Percentiles rank a stretch among this genome's conserved stretches.
Conservation (phyloP, 2,329 filamentous ascomycete genomes). For the Polytolypa hystricis region DNA sequence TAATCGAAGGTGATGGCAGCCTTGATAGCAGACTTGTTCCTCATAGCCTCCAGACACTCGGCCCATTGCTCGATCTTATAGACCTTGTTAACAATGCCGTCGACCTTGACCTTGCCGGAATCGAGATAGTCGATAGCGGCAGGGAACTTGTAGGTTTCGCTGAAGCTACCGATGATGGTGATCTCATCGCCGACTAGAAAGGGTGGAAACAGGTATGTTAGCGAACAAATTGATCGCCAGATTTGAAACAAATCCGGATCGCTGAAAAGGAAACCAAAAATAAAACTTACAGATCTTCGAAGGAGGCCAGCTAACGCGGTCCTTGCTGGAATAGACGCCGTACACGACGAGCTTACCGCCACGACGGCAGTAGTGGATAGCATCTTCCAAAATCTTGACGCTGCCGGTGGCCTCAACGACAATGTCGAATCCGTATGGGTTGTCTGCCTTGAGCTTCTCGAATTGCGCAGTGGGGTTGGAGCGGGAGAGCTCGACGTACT, state of each 20-base stretch:
- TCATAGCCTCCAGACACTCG: conserved; percentile 59
- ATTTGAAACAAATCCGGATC: neutral
- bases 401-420: conserved; percentile 62
- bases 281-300: conserved; percentile 54
- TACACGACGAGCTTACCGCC: conserved; percentile 64
- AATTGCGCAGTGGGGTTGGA: conserved; percentile 48
- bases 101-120: conserved; percentile 36
- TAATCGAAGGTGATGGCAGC: conserved; percentile 61
- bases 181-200: conserved; percentile 48
- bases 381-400: conserved; percentile 56
- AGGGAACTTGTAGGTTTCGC: conserved; percentile 62
- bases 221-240: conserved; percentile 2
- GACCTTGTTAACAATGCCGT: conserved; percentile 61
- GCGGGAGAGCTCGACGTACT: conserved; percentile 37
- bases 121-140: conserved; percentile 44
- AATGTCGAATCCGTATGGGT: conserved; percentile 64
- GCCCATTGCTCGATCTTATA: conserved; percentile 64
- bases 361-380: conserved; percentile 60
- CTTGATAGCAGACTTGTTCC: conserved; percentile 63
- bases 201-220: conserved; percentile 8
- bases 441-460: conserved; percentile 49
- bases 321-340: conserved; percentile 54
- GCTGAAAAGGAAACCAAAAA: neutral
- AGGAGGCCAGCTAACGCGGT: conserved; percentile 57
- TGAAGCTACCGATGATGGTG: conserved; percentile 62